Conservation (phyloP, 305 asterid genomes). For the Rubia occidens region DNA sequence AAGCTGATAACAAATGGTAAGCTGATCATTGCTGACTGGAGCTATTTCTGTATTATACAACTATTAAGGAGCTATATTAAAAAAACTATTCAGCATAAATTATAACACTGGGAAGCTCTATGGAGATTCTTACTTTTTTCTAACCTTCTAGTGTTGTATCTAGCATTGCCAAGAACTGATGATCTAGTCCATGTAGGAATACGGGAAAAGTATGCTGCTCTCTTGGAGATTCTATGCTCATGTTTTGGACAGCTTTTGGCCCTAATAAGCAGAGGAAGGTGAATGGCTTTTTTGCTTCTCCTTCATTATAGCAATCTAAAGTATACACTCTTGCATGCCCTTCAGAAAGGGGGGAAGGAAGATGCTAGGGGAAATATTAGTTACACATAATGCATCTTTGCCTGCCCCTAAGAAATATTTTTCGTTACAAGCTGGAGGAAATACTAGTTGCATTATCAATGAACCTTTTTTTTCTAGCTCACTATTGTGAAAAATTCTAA, state of each 20-base stretch:
- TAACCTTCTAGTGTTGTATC: conserved; percentile 10
- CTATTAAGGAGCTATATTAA: background rate
- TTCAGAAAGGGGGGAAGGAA: background rate
- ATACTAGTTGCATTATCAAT: background rate
- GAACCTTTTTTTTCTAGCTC: background rate
- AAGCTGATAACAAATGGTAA: conserved; percentile 51
- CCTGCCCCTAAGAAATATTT: background rate
- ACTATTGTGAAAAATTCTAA: background rate
- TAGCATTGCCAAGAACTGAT: conserved; percentile 12
- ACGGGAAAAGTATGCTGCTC: conserved; percentile 35
- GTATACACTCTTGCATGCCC: conserved; percentile 1
- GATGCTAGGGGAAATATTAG: background rate
- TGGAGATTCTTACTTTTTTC: background rate
- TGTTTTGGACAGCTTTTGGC: conserved; percentile 43
- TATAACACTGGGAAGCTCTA: background rate
- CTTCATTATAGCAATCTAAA: background rate
- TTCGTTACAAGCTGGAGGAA: background rate
- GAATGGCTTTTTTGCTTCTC: conserved; percentile 18
- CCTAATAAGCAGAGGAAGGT: conserved; percentile 56
- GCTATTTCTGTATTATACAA: background rate
- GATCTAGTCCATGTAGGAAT: conserved; percentile 45
- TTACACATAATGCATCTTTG: background rate
- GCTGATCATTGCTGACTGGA: background rate
- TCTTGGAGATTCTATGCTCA: conserved; percentile 50
- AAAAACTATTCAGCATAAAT: background rate